A percentile compares a stretch with the other conserved stretches of the same genome.
phyloP scores from a whole-genome alignment of 345 rosid species.

The Mercurialis annua region DNA sequence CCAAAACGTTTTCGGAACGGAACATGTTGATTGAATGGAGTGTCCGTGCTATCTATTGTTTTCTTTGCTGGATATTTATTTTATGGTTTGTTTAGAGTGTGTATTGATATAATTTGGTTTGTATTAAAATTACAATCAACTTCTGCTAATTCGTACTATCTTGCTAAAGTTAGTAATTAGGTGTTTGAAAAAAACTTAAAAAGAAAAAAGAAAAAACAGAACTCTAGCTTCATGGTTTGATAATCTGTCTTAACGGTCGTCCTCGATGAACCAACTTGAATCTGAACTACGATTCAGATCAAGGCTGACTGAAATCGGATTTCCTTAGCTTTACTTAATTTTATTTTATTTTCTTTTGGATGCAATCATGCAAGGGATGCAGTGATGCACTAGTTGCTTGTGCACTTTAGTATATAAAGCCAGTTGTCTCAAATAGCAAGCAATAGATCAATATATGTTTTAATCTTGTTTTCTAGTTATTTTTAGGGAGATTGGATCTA shows the following conservation, averaged over 20 bases:
- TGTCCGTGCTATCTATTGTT: neutral
- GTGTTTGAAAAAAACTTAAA: slow-evolving; percentile 1
- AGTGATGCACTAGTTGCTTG: neutral
- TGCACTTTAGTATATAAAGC: neutral
- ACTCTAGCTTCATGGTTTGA: neutral
- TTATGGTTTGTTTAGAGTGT: slow-evolving; percentile 1
- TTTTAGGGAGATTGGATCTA: neutral
- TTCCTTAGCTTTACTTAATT: neutral
- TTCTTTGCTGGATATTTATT: neutral
- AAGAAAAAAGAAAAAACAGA: too few species aligned
- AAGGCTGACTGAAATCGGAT: too few species aligned
- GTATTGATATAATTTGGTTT: neutral
- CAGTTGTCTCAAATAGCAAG: slow-evolving; percentile 1
- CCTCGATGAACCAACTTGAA: too few species aligned
- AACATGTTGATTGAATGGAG: neutral
- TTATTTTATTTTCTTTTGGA: neutral
- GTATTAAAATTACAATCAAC: neutral
- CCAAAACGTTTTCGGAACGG: neutral
- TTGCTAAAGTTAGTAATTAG: neutral
- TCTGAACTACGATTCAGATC: too few species aligned
- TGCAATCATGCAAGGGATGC: neutral
- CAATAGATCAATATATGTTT: neutral
- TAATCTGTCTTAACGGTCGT: too few species aligned
- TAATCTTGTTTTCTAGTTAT: neutral
- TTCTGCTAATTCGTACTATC: neutral